A percentile compares a stretch with the other conserved stretches of the same genome.
Conservation (phyloP, 441 rosid genomes). For the Bocquillonia castaneifolia region DNA sequence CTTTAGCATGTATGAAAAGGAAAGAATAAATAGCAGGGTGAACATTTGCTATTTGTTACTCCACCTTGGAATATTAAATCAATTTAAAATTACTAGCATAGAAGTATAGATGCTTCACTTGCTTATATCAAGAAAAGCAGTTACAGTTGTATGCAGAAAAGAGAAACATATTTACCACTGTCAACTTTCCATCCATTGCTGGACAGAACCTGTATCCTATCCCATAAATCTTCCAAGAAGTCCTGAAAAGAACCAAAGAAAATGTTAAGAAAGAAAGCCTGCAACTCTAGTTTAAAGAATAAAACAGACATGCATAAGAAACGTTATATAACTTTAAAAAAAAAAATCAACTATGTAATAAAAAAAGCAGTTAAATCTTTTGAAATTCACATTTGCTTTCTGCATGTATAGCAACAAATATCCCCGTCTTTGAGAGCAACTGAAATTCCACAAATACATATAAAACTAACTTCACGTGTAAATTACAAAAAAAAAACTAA, state of each 20-base stretch:
- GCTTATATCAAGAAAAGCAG: background rate
- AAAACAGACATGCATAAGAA: background rate
- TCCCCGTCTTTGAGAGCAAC: background rate
- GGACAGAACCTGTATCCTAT: conserved; percentile 63
- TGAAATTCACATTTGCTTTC: background rate
- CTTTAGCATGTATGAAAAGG: background rate
- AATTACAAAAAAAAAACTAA: no score
- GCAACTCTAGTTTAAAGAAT: background rate
- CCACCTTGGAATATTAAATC: background rate
- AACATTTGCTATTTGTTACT: background rate
- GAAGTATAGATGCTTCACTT: conserved; percentile 2
- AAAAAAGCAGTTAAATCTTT: conserved; percentile 6
- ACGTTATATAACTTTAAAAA: background rate
- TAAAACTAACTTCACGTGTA: no score
- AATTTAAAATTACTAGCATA: background rate
- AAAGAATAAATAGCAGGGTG: background rate
- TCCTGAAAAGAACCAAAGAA: conserved; percentile 45
- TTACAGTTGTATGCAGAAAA: background rate
- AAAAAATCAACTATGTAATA: background rate
- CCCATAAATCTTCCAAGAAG: conserved; percentile 94
- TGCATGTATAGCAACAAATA: background rate
- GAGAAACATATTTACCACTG: conserved; percentile 54
- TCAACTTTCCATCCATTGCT: conserved; percentile 89
- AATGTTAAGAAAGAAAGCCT: conserved; percentile 6
- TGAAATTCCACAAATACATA: background rate